phyloP scores from a whole-genome alignment of 345 rosid species.

The Lumnitzera racemosa region DNA sequence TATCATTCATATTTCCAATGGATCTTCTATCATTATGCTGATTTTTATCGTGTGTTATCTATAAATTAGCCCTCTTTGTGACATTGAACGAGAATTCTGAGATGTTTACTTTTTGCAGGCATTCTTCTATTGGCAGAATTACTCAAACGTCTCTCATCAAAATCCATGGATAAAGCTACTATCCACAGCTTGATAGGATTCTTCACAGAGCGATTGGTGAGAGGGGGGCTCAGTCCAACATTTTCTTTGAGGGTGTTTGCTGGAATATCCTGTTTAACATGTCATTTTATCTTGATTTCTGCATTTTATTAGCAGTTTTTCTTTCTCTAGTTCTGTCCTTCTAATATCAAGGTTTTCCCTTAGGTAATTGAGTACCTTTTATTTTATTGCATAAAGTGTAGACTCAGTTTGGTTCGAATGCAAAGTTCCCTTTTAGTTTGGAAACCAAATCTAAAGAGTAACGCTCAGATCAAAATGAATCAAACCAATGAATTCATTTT shows the following conservation, averaged over 20 bases:
- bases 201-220: conserved; percentile 75
- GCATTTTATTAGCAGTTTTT: not conserved
- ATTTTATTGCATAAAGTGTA: no score
- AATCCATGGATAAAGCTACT: conserved; percentile 44
- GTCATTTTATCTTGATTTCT: not conserved
- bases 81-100: not conserved
- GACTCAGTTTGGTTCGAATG: not conserved
- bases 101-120: conserved; percentile 29
- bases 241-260: not conserved
- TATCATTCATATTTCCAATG: no score
- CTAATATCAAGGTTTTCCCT: not conserved
- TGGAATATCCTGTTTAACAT: not conserved
- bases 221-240: conserved; percentile 17
- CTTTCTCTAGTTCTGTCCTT: not conserved
- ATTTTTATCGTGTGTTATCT: not conserved
- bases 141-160: conserved; percentile 40
- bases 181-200: conserved; percentile 56
- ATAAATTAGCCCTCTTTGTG: not conserved
- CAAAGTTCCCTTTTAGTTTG: no score
- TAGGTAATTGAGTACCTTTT: not conserved
- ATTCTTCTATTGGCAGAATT: conserved; percentile 74
- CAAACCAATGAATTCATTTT: no score
- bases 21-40: not conserved
- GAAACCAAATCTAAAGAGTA: no score
- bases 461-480: no score